Evolutionary conservation across 2,329 filamentous ascomycete genomes (phyloP), one percentile per base, ranked within the genome.

Genomic region (Aspergillus brunneoviolaceus): DNA sequence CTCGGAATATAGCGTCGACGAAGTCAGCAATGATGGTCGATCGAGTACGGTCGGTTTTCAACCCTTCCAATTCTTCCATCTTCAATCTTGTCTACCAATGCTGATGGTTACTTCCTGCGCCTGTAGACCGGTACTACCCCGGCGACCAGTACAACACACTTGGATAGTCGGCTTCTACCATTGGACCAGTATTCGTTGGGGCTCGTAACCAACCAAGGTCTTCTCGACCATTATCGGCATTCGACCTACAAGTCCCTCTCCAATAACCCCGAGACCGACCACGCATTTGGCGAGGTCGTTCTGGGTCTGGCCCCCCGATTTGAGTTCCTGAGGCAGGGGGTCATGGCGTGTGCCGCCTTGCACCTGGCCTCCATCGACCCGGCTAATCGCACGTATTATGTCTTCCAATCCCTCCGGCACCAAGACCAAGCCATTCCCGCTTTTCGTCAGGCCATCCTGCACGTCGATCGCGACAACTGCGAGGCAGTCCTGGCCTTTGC

Each of bases 271-370:
- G 57, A 59, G 27, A 55, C 47, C 3, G 51, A 59, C 4, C 31
- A 7, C 7, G 31, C 45, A 16, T 55, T 29, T 29, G 12, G n/a
- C 9, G n/a, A 12, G 19, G 14, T 55, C 19, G 33, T 59, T 5
- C 45, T 35, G 6, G 7, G n/a, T 0, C 31, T 59, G 25, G 25
- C 57, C 16, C 2, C 27, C 2, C 31, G 51, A 25, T 33, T 42
- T 25, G 4, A 5, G 4, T 59, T 59, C 25, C 10, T 59, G 4
- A n/a, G 42, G 11, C 31, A 59, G 29, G 57, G 57, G 5, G 21
- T 59, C 19, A 14, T 59, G n/a, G 57, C 57, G 19, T 59, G 51
- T n/a, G n/a, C 57, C 16, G 51, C 50, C 25, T 21, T 55, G 23
- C 57, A 59, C 27, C 21, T 29, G 23, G 51, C 57, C 5, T 45